Evolutionary conservation across 805 yeast genomes (phyloP), one percentile per base, ranked within the genome.

Genomic region (Kuraishia ogatae): DNA sequence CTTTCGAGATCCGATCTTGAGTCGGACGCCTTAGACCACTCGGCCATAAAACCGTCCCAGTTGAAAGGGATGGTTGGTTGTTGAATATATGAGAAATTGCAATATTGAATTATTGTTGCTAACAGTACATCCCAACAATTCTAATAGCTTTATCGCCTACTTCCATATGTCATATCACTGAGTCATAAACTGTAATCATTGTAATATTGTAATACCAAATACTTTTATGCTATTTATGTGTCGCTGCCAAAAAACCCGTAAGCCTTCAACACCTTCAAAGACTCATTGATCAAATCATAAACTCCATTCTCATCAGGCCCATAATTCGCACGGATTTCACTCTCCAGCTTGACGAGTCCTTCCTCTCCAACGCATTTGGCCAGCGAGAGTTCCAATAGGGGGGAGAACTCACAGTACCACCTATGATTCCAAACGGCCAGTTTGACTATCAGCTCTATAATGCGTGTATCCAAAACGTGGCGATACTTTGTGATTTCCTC

Each of bases 371-470:
- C 83, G 55, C 90, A 73, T 54, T 77, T 79, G 21, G 80, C 72
- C 57, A 91, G 70, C 0, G 83, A 72, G n/a, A 71, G 66, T n/a
- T 84, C 65, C 51, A 90, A 73, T 51, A 74, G 74, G 21, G 96
- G 88, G 8, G 96, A 84, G 65, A 91, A 93, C 60, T 93, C 97
- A 59, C 85, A 81, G 71, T 93, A 96, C 99, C 99, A 94, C 65
- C 99, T 82, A 69, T 92, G 97, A 66, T 90, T 87, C 97, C 98
- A 96, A n/a, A 94, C 96, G n/a, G 86, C 73, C 54, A 94, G 73
- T 63, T 87, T 87, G 39, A 92, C 89, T 55, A 84, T 71, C 22
- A 85, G 72, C 56, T 86, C 90, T 57, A 92, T 74, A 13, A 89
- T 81, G 59, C 77, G 75, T 53, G 76, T 79, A 63, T 84, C 82